Evolutionary conservation across 257 asterid species (phyloP), one percentile per base, ranked within the genome.

Genomic region (Gynochthodes officinalis): DNA sequence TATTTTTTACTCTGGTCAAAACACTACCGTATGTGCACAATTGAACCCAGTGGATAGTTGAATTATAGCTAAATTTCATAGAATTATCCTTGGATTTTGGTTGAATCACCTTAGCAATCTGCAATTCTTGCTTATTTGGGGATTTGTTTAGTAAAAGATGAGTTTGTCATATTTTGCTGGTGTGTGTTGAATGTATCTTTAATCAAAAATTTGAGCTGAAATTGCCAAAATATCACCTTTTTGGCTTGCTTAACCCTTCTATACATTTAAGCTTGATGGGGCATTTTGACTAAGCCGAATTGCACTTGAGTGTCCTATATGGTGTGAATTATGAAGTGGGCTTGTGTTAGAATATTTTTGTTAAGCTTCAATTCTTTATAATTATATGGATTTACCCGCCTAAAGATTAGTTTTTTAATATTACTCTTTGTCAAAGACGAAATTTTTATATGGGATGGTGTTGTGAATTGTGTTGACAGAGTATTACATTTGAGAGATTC

Each of bases 401-500:
- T 21, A 23, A 53, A 23, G 21, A 25, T 21, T 0, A 5, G 30
- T 5, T 23, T 53, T 50, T 50, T 50, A 50, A 21, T 19, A 50
- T 25, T 16, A 18, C 10, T 19, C 1, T 50, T 21, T 21, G 25
- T 50, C 57, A 50, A 50, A 21, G 57, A 50, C 27, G 32, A 28
- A n/a, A 21, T 53, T 48, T 53, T n/a, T 30, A 53, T 35, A n/a
- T 69, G 50, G 32, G 2, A 12, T 70, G 52, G 76, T 61, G 42
- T 62, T 61, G n/a, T n/a, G 52, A 48, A 13, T 62, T 66, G 70
- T 54, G 28, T 55, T 70, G 27, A 59, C 91, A 89, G 96, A 91
- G 89, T 69, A 85, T 89, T 33, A 84, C 71, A 64, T 80, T 89
- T 73, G 90, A 85, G 85, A 89, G 88, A 65, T 83, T 88, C 35